A percentile compares a stretch with the other conserved stretches of the same genome.
These are phyloP conservation scores for Ophiostoma sp. DNA, from an alignment of 2,329 filamentous ascomycete species.

Conservation along the genomic window DNA sequence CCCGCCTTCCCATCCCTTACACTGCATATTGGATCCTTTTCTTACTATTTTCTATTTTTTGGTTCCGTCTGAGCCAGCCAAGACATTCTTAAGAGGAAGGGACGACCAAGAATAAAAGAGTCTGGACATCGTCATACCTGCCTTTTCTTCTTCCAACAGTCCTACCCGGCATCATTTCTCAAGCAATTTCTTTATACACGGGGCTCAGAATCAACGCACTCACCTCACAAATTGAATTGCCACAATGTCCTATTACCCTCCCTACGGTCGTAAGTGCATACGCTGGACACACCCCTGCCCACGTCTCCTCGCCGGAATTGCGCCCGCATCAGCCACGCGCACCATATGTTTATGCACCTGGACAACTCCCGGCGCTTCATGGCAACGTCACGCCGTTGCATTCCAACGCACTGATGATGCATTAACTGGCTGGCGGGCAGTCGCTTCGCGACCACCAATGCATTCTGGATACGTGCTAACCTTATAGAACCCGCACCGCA, in stretches of 20 bases:
- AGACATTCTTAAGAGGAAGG: neutral
- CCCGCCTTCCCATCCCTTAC: conserved; percentile 14
- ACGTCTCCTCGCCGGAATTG: neutral
- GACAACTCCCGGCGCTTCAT: neutral
- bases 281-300: neutral
- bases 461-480: neutral
- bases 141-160: neutral
- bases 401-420: neutral
- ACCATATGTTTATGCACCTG: neutral
- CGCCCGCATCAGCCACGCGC: neutral
- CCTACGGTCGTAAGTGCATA: conserved; percentile 36
- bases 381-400: neutral
- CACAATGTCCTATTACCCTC: conserved; percentile 37
- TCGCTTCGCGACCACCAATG: neutral
- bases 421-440: neutral
- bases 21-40: neutral
- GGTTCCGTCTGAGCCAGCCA: neutral
- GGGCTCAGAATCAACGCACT: neutral
- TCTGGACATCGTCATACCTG: neutral
- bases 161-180: neutral
- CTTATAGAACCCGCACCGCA: conserved; percentile 29
- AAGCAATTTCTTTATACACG: neutral
- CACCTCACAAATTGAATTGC: neutral
- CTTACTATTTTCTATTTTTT: neutral
- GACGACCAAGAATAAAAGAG: neutral